A percentile compares a stretch with the other conserved stretches of the same genome.
Evolutionary conservation across 495 filamentous ascomycete species (phyloP).

Genomic region (Penicillium maclennaniae): DNA sequence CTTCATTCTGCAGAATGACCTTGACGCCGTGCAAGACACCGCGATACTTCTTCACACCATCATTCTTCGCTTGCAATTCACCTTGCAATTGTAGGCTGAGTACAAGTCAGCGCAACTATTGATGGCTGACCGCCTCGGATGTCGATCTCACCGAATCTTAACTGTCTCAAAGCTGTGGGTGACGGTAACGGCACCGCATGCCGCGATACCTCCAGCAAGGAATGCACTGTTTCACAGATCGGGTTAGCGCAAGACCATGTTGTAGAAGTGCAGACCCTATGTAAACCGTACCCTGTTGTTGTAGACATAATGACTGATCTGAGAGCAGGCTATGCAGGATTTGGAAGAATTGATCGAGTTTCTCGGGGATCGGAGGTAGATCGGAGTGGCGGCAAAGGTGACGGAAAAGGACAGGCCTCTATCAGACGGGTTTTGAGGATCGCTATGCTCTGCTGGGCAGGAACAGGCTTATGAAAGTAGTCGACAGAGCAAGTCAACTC

Average conservation of each 20-base stretch:
- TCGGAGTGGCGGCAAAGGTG: slow-evolving; percentile 17
- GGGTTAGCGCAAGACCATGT: slow-evolving; percentile 11
- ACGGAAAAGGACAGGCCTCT: neutral
- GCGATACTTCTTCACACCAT: slow-evolving; percentile 80
- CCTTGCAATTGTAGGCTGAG: slow-evolving; percentile 89
- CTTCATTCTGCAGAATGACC: slow-evolving; percentile 91
- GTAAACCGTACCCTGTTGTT: slow-evolving; percentile 44
- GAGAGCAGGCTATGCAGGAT: neutral
- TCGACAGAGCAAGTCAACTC: neutral
- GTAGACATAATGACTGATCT: slow-evolving; percentile 42
- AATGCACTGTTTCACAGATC: slow-evolving; percentile 53
- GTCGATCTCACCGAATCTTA: slow-evolving; percentile 76
- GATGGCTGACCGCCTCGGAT: neutral
- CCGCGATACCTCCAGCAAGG: slow-evolving; percentile 91
- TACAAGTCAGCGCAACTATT: neutral
- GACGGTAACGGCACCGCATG: slow-evolving; percentile 94
- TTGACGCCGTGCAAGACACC: slow-evolving; percentile 90
- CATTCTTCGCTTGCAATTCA: slow-evolving; percentile 82
- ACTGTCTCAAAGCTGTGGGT: slow-evolving; percentile 98
- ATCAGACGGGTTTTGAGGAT: neutral
- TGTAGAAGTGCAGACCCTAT: neutral
- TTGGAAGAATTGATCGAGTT: slow-evolving; percentile 4
- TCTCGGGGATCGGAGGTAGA: slow-evolving; percentile 16
- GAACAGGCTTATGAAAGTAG: neutral
- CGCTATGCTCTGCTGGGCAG: neutral